phyloP scores from a whole-genome alignment of 2,329 filamentous ascomycete species.

The Paracorniculantispora psalliotae region DNA sequence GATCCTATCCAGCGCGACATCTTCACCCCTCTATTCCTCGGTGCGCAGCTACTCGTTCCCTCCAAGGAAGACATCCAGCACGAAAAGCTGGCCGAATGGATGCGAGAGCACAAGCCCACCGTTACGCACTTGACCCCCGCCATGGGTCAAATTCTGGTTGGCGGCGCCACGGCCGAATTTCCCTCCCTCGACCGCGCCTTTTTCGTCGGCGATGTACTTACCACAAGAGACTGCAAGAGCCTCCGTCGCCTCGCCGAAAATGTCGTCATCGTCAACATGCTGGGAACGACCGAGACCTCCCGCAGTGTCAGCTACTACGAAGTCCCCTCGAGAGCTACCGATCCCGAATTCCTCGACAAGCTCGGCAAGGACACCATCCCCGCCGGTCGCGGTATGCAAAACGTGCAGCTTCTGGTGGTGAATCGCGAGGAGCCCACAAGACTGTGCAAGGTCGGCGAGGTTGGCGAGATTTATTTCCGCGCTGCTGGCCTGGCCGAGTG shows the following conservation, averaged over 20 bases:
- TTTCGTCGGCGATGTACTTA: slow-evolving; percentile 88
- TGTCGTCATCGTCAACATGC: slow-evolving; percentile 76
- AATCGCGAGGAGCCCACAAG: slow-evolving; percentile 60
- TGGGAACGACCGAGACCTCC: slow-evolving; percentile 81
- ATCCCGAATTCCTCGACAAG: slow-evolving; percentile 47
- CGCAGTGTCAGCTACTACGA: slow-evolving; percentile 75
- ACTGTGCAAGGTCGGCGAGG: slow-evolving; percentile 73
- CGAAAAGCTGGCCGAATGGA: slow-evolving; percentile 84
- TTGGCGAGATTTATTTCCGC: slow-evolving; percentile 78
- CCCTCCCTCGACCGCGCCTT: slow-evolving; percentile 73
- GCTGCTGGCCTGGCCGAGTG: slow-evolving; percentile 80
- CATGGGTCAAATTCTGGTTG: slow-evolving; percentile 93
- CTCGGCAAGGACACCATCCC: slow-evolving; percentile 64
- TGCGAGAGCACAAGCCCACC: slow-evolving; percentile 66
- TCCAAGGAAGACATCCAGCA: slow-evolving; percentile 80
- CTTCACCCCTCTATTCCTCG: slow-evolving; percentile 84
- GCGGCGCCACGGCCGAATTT: slow-evolving; percentile 72
- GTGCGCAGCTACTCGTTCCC: slow-evolving; percentile 73
- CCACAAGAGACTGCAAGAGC: slow-evolving; percentile 72
- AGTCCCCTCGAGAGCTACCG: slow-evolving; percentile 56
- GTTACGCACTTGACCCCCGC: slow-evolving; percentile 90
- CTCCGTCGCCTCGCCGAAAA: slow-evolving; percentile 74
- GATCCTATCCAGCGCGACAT: slow-evolving; percentile 70
- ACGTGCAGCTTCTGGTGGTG: slow-evolving; percentile 85
- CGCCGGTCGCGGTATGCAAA: slow-evolving; percentile 77